Evolutionary conservation across 2,329 filamentous ascomycete species (phyloP).

Genomic region (Ophiostoma pallidulum): DNA sequence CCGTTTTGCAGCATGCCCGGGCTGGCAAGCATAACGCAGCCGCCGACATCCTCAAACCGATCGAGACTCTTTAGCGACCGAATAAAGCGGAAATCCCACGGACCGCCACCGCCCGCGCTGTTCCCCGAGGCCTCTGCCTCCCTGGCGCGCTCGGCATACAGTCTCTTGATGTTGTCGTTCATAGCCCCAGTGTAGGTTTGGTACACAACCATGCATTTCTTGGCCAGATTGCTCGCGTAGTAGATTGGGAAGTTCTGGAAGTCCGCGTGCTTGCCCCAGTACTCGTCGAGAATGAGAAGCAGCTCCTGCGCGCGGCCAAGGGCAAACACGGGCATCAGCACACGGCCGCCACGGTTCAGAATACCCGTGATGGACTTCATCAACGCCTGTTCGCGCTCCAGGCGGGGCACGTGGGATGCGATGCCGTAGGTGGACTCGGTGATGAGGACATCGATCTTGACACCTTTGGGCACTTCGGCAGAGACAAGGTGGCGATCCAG

Average conservation of each 20-base stretch:
- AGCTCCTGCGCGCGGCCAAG: slow-evolving; percentile 90
- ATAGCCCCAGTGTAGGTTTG: slow-evolving; percentile 97
- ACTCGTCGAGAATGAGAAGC: slow-evolving; percentile 89
- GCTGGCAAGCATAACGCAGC: slow-evolving; percentile 93
- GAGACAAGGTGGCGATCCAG: slow-evolving; percentile 93
- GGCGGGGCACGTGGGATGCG: slow-evolving; percentile 79
- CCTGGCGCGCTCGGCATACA: slow-evolving; percentile 88
- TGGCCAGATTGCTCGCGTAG: slow-evolving; percentile 88
- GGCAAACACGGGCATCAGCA: slow-evolving; percentile 91
- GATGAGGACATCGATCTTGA: slow-evolving; percentile 93
- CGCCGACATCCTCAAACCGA: slow-evolving; percentile 88
- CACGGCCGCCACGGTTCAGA: slow-evolving; percentile 82
- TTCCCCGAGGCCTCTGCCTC: slow-evolving; percentile 77
- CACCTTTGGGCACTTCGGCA: slow-evolving; percentile 75
- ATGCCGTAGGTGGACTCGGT: slow-evolving; percentile 97
- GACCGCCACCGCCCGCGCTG: slow-evolving; percentile 64
- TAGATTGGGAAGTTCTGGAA: slow-evolving; percentile 91
- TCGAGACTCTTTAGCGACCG: slow-evolving; percentile 87
- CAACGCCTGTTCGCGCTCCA: slow-evolving; percentile 84
- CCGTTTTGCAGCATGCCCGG: slow-evolving; percentile 98
- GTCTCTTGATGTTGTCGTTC: slow-evolving; percentile 97
- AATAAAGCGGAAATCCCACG: slow-evolving; percentile 96
- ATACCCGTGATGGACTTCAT: slow-evolving; percentile 94
- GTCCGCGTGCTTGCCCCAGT: slow-evolving; percentile 84
- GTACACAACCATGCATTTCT: slow-evolving; percentile 98